phyloP scores from a whole-genome alignment of 1,139 yeast species.

The Yamadazyma membranifaciens region DNA sequence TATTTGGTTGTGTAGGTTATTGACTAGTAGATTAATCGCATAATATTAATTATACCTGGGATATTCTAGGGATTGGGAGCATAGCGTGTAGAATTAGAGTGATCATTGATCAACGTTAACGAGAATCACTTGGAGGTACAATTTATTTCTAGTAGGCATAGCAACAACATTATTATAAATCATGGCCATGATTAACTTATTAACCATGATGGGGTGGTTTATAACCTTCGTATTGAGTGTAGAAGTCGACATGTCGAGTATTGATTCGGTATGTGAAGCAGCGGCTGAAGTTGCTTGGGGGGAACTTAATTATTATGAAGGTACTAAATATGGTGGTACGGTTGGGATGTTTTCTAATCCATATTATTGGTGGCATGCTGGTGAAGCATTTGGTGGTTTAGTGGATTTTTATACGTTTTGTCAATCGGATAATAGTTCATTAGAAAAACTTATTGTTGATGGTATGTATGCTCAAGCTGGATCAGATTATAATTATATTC shows the following conservation, averaged over 20 bases:
- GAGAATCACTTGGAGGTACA: too few relatives aligned
- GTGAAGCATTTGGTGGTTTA: slow-evolving; percentile 65
- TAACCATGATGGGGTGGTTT: too few relatives aligned
- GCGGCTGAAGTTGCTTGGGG: slow-evolving; percentile 49
- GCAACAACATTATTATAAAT: too few relatives aligned
- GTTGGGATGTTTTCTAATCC: slow-evolving; percentile 60
- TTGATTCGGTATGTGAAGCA: slow-evolving; percentile 48
- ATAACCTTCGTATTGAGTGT: too few relatives aligned
- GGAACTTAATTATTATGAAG: slow-evolving; percentile 58
- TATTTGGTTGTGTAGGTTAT: too few relatives aligned
- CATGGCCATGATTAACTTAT: too few relatives aligned
- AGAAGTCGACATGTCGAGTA: slow-evolving; percentile 19
- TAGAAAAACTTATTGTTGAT: slow-evolving; percentile 35
- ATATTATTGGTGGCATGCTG: slow-evolving; percentile 75
- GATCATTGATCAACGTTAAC: too few relatives aligned
- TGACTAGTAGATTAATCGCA: too few relatives aligned
- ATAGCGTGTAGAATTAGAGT: too few relatives aligned
- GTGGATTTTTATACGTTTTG: slow-evolving; percentile 53
- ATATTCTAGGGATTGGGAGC: too few relatives aligned
- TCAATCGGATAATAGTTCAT: slow-evolving; percentile 39
- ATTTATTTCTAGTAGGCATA: too few relatives aligned
- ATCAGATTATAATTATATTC: slow-evolving; percentile 50
- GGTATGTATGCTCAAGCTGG: slow-evolving; percentile 56
- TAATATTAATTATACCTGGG: too few relatives aligned
- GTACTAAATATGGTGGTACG: slow-evolving; percentile 51